A percentile compares a stretch with the other conserved stretches of the same genome.
These are phyloP conservation scores for Blastobotrys attinorum DNA, from an alignment of 805 yeast species.

Conservation along the genomic window DNA sequence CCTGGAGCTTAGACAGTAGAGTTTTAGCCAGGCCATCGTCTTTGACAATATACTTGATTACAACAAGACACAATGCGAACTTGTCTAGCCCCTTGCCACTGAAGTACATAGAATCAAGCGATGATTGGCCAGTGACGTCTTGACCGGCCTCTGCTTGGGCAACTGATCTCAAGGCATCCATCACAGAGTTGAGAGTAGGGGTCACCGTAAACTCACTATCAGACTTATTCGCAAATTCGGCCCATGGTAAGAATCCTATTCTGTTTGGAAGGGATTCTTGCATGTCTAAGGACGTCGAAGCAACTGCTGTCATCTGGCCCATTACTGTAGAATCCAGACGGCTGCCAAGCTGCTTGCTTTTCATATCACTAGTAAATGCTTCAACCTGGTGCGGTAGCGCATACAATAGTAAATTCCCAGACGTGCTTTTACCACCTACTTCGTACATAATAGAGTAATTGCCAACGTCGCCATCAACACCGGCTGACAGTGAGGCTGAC, in stretches of 20 bases:
- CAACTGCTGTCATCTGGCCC: conserved; percentile 32
- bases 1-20: conserved; percentile 48
- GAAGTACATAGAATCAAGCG: conserved; percentile 73
- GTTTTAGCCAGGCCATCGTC: conserved; percentile 41
- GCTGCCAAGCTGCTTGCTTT: background rate
- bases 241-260: conserved; percentile 52
- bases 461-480: conserved; percentile 39
- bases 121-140: conserved; percentile 47
- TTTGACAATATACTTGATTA: conserved; percentile 50
- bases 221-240: conserved; percentile 22
- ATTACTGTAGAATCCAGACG: conserved; percentile 35
- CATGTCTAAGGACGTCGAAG: conserved; percentile 25
- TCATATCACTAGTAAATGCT: conserved; percentile 31
- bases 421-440: conserved; percentile 38
- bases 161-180: conserved; percentile 1
- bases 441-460: conserved; percentile 41
- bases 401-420: conserved; percentile 39
- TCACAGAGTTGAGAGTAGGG: background rate
- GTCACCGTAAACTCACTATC: background rate
- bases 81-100: conserved; percentile 81
- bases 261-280: conserved; percentile 33
- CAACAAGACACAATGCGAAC: conserved; percentile 70
- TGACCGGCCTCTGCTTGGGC: conserved; percentile 27
- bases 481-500: conserved; percentile 41
- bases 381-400: conserved; percentile 63